Conservation (phyloP, 1,284 basidiomycete species). For the Psilocybe mexicana region DNA sequence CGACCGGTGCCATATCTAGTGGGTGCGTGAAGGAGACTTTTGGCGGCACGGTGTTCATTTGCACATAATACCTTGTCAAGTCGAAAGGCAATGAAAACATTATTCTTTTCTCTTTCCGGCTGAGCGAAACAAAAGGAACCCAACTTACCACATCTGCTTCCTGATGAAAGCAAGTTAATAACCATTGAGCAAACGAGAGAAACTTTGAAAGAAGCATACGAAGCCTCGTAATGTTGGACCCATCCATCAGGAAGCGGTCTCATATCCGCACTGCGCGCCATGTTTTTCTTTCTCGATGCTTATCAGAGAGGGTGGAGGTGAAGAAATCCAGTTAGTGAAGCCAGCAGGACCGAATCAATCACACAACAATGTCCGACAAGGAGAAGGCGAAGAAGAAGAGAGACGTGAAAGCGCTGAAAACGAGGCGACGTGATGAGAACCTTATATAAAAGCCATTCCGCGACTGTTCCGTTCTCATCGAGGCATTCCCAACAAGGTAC, state of each 20-base stretch:
- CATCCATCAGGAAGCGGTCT: constrained; percentile 37
- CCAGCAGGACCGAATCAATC: not conserved
- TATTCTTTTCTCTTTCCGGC: not conserved
- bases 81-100: not conserved
- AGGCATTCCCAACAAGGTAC: not conserved
- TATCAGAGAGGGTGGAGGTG: not conserved
- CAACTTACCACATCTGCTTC: constrained; percentile 20
- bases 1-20: constrained; percentile 16
- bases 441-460: constrained; percentile 6
- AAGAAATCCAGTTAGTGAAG: not conserved
- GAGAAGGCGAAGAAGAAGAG: not conserved
- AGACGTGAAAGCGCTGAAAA: not conserved
- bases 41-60: constrained; percentile 28
- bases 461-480: constrained; percentile 15
- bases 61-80: constrained; percentile 33
- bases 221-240: constrained; percentile 33
- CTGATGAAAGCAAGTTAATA: constrained; percentile 3
- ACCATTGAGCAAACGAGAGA: not conserved
- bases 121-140: not conserved
- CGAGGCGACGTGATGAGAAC: not conserved
- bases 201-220: constrained; percentile 25
- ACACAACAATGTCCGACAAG: not conserved
- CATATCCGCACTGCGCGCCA: constrained; percentile 28
- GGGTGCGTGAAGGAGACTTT: constrained; percentile 34
- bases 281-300: not conserved